Percentiles rank a stretch among this genome's conserved stretches.
Evolutionary conservation across 2,329 filamentous ascomycete genomes (phyloP).

Genomic region (Arthrobotrys conoides): DNA sequence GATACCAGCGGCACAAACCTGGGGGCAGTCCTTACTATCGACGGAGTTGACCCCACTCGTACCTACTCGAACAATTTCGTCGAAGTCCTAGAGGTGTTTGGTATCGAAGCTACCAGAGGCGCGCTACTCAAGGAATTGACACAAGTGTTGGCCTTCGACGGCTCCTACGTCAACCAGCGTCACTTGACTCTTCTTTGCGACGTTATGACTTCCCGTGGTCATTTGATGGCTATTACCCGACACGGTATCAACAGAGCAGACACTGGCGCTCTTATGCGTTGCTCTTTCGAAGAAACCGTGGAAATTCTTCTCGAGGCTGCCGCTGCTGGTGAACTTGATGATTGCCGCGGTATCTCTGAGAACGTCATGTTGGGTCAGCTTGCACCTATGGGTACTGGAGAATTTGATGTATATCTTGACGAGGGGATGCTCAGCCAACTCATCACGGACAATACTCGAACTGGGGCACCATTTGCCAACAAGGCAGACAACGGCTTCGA

Average conservation of each 20-base stretch:
- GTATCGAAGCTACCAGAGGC: constrained; percentile 92
- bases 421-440: constrained; percentile 96
- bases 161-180: constrained; percentile 99
- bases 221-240: constrained; percentile 94
- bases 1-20: constrained; percentile 94
- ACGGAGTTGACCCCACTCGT: constrained; percentile 86
- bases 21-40: constrained; percentile 84
- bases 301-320: constrained; percentile 98
- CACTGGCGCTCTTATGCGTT: constrained; percentile 98
- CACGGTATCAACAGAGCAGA: constrained; percentile 99
- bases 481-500: constrained; percentile 70
- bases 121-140: constrained; percentile 90
- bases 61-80: constrained; percentile 97
- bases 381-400: constrained; percentile 95
- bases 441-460: constrained; percentile 90
- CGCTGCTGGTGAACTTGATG: constrained; percentile 92
- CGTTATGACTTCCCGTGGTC: constrained; percentile 96
- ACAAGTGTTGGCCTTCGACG: constrained; percentile 95
- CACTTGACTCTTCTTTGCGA: constrained; percentile 95
- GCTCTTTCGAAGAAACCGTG: constrained; percentile 99
- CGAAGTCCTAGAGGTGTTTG: constrained; percentile 93
- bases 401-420: constrained; percentile 93
- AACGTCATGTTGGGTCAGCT: constrained; percentile 99
- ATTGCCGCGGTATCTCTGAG: constrained; percentile 97
- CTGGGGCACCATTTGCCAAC: constrained; percentile 77